Evolutionary conservation across 1,139 yeast genomes (phyloP).

Genomic region (Hyphopichia pseudoburtonii): DNA sequence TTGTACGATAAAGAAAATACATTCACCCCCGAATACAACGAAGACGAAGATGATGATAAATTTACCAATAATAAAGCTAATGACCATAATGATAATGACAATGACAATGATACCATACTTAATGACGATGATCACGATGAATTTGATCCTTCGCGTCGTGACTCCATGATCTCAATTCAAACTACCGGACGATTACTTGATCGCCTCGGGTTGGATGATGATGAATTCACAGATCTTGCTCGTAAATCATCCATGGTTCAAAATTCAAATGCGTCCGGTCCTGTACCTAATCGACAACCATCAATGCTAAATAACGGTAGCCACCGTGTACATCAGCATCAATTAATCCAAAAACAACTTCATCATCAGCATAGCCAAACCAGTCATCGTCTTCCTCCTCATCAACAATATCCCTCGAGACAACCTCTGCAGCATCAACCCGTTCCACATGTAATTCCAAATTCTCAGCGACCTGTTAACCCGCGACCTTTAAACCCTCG

Average conservation of each 20-base stretch:
- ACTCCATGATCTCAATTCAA: conserved; percentile 24
- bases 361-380: conserved; percentile 9
- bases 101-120: background rate
- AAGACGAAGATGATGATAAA: background rate
- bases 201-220: conserved; percentile 24
- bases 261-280: conserved; percentile 9
- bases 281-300: conserved; percentile 2
- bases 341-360: conserved; percentile 6
- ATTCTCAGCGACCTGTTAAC: background rate
- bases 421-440: no score
- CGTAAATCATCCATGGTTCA: conserved; percentile 5
- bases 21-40: no score
- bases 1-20: background rate
- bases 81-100: background rate
- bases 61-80: background rate
- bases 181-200: conserved; percentile 32
- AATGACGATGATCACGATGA: conserved; percentile 9
- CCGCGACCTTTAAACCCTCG: background rate
- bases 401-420: background rate
- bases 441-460: no score
- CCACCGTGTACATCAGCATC: no score
- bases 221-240: conserved; percentile 2
- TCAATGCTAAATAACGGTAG: no score
- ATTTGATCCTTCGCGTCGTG: conserved; percentile 18
- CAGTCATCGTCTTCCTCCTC: no score